Evolutionary conservation across 352 stramenopile genomes (phyloP).

Genomic region (Globisporangium orthogonon): DNA sequence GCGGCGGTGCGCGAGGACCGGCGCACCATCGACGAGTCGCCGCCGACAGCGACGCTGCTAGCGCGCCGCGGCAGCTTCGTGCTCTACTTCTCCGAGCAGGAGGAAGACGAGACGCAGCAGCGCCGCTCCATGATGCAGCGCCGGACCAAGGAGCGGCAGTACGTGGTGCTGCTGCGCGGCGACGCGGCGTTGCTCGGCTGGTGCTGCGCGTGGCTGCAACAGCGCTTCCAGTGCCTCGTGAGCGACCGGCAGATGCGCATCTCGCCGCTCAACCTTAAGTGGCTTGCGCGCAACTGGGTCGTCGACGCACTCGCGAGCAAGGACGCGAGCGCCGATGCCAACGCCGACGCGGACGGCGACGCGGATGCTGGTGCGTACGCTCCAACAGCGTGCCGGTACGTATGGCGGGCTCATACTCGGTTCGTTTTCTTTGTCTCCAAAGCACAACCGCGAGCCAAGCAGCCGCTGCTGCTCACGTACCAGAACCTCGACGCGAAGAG

Average conservation of each 20-base stretch:
- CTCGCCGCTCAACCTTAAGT: constrained; percentile 39
- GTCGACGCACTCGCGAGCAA: constrained; percentile 32
- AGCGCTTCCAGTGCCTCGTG: constrained; percentile 68
- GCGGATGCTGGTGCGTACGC: no score
- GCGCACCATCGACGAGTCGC: constrained; percentile 1
- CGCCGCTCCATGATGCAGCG: constrained; percentile 15
- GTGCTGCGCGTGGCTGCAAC: constrained; percentile 61
- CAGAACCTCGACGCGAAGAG: constrained; percentile 29
- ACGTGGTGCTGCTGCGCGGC: constrained; percentile 55
- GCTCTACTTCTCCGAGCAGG: constrained; percentile 47
- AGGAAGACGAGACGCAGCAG: constrained; percentile 19
- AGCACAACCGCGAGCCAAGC: constrained; percentile 2
- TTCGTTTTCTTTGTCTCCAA: no score
- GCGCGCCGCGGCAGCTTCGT: constrained; percentile 33
- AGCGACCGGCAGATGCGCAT: constrained; percentile 39
- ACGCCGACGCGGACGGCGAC: no score
- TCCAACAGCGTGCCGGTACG: no score
- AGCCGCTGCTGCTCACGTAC: constrained; percentile 47
- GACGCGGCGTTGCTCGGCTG: constrained; percentile 44
- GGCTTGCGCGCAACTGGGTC: constrained; percentile 39
- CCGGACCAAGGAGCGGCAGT: constrained; percentile 34
- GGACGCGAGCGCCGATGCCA: background rate
- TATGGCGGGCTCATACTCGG: no score
- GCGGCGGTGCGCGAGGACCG: background rate
- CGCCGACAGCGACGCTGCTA: background rate